Percentiles rank a stretch among this genome's conserved stretches.
Conservation (phyloP, 371 early-diverging fungal genomes). For the Chytridium lagenaria region DNA sequence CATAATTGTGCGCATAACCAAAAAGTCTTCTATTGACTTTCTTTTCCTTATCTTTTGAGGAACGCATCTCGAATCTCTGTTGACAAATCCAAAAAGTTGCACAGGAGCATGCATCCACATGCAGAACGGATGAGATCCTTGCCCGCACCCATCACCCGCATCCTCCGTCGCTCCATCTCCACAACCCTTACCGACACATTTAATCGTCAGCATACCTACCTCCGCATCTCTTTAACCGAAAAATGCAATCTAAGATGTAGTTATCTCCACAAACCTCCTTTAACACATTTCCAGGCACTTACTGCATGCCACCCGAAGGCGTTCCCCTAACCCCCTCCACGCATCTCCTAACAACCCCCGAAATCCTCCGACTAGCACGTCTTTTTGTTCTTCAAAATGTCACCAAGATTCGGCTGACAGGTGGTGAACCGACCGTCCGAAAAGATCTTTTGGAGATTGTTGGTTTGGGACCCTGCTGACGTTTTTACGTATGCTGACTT, state of each 20-base stretch:
- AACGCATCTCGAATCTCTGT: too few relatives aligned
- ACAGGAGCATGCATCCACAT: not conserved
- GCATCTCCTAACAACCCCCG: constrained; percentile 74
- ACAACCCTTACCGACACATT: constrained; percentile 64
- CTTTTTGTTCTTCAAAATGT: constrained; percentile 89
- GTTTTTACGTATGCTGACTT: too few relatives aligned
- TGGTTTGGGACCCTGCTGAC: constrained; percentile 47
- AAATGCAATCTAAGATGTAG: constrained; percentile 91
- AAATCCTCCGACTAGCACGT: constrained; percentile 79
- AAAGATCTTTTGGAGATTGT: constrained; percentile 86
- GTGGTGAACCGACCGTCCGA: constrained; percentile 95
- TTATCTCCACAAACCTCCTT: constrained; percentile 10
- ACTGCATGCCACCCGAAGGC: constrained; percentile 96
- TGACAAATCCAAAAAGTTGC: too few relatives aligned
- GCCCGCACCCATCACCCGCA: not conserved
- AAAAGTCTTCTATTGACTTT: too few relatives aligned
- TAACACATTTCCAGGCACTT: constrained; percentile 68
- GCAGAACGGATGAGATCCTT: not conserved
- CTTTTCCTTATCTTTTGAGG: too few relatives aligned
- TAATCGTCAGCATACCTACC: constrained; percentile 86
- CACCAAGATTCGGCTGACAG: constrained; percentile 91
- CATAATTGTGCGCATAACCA: too few relatives aligned
- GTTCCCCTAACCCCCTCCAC: constrained; percentile 74
- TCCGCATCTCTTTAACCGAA: constrained; percentile 93
- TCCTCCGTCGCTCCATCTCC: too few relatives aligned